A percentile compares a stretch with the other conserved stretches of the same genome.
These are phyloP conservation scores for Raphanus raphanistrum DNA, from an alignment of 345 rosid species.

Conservation along the genomic window DNA sequence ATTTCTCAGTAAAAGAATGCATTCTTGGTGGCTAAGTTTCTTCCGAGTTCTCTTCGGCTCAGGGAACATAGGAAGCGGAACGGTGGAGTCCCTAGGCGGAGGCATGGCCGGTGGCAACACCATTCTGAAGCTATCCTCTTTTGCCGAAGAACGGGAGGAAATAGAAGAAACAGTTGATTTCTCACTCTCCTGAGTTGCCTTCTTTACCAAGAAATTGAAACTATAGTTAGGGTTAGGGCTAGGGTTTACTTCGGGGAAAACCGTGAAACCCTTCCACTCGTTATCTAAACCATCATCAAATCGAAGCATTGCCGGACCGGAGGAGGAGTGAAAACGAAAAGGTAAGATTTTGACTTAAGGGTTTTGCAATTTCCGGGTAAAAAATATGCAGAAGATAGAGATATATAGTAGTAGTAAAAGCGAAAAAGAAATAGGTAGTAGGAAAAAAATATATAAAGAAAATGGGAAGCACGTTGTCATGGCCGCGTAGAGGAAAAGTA, in stretches of 20 bases:
- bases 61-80: constrained; percentile 41
- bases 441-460: neutral
- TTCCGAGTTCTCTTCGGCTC: constrained; percentile 44
- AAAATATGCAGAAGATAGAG: constrained; percentile 19
- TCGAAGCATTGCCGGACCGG: constrained; percentile 24
- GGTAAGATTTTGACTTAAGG: neutral
- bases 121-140: constrained; percentile 47
- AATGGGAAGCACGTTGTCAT: constrained; percentile 38
- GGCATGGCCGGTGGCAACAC: constrained; percentile 47
- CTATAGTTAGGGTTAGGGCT: constrained; percentile 26
- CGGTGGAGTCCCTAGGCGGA: constrained; percentile 32
- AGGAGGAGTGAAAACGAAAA: constrained; percentile 21
- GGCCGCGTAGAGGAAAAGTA: constrained; percentile 23
- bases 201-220: constrained; percentile 29
- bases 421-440: constrained; percentile 1
- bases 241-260: constrained; percentile 27
- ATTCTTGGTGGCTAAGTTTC: constrained; percentile 40
- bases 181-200: constrained; percentile 14
- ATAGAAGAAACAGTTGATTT: constrained; percentile 14
- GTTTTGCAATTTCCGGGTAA: constrained; percentile 15
- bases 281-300: constrained; percentile 27
- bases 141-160: constrained; percentile 21
- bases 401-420: constrained; percentile 9
- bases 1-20: constrained; percentile 6
- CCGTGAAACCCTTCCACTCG: constrained; percentile 36